Percentiles rank a stretch among this genome's conserved stretches.
Evolutionary conservation across 345 rosid species (phyloP).

Genomic region (Firmiana major): DNA sequence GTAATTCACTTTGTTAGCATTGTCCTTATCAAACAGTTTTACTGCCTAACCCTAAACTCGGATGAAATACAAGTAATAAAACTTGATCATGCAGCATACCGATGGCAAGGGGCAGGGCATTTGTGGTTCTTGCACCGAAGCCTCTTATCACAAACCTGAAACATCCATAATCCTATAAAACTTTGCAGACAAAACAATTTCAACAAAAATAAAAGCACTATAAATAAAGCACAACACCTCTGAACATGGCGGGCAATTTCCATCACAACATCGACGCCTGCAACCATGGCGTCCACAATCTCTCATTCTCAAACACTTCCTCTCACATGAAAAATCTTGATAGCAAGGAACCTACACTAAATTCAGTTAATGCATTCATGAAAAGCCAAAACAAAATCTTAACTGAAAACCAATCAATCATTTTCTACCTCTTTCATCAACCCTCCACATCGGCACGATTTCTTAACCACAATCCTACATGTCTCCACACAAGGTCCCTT

Average conservation of each 20-base stretch:
- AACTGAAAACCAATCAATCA: constrained; percentile 6
- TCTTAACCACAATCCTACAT: constrained; percentile 69
- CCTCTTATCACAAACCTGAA: constrained; percentile 73
- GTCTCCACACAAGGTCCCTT: constrained; percentile 76
- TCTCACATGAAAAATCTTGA: constrained; percentile 89
- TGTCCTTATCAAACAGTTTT: background rate
- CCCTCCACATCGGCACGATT: constrained; percentile 72
- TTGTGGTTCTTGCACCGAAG: constrained; percentile 88
- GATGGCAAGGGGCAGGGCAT: constrained; percentile 89
- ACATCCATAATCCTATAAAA: constrained; percentile 12
- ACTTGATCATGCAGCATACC: constrained; percentile 36
- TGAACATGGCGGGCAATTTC: constrained; percentile 83
- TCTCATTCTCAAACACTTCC: constrained; percentile 75
- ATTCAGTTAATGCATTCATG: constrained; percentile 23
- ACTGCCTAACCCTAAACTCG: constrained; percentile 4
- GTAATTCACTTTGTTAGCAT: constrained; percentile 1
- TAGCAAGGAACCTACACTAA: constrained; percentile 80
- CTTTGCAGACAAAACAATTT: background rate
- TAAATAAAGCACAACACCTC: constrained; percentile 42
- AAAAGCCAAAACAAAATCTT: background rate
- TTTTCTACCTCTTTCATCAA: constrained; percentile 76
- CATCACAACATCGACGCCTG: constrained; percentile 91
- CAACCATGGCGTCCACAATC: constrained; percentile 93
- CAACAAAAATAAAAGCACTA: background rate
- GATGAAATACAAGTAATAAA: constrained; percentile 2